Percentiles rank a stretch among this genome's conserved stretches.
Evolutionary conservation across 2,329 filamentous ascomycete species (phyloP).

Genomic region (Lasiodiplodia citricola): DNA sequence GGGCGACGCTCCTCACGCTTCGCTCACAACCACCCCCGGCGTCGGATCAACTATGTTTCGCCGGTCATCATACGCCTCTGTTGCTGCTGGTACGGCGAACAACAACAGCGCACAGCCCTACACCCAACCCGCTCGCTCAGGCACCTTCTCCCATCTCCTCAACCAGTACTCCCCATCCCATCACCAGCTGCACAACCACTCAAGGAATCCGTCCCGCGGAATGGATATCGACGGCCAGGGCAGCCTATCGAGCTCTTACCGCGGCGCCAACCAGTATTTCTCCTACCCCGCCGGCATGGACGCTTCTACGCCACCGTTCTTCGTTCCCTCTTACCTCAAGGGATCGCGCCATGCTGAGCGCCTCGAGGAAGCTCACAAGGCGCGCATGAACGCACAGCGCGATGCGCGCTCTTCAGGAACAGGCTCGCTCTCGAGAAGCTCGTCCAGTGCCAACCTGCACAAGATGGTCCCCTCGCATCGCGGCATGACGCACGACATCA

Average conservation of each 20-base stretch:
- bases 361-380: constrained; percentile 69
- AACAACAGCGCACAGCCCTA: constrained; percentile 41
- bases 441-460: constrained; percentile 63
- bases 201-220: constrained; percentile 43
- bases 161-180: constrained; percentile 46
- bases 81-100: constrained; percentile 58
- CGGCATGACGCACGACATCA: constrained; percentile 81
- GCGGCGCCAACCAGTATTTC: constrained; percentile 19
- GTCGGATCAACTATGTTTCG: constrained; percentile 41
- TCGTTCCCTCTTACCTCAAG: constrained; percentile 82
- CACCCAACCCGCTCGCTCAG: constrained; percentile 42
- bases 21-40: constrained; percentile 23
- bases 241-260: constrained; percentile 12
- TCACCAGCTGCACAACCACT: constrained; percentile 32
- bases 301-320: constrained; percentile 60
- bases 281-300: constrained; percentile 36
- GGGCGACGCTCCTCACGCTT: constrained; percentile 15
- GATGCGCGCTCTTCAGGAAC: constrained; percentile 51
- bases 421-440: constrained; percentile 59
- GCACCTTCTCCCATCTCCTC: constrained; percentile 62
- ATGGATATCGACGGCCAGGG: constrained; percentile 41
- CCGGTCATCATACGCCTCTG: constrained; percentile 67
- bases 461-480: constrained; percentile 71
- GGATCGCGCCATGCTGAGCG: constrained; percentile 78
- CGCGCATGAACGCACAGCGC: constrained; percentile 51